Evolutionary conservation across 495 filamentous ascomycete genomes (phyloP).

Genomic region (Pseudevernia furfuracea): DNA sequence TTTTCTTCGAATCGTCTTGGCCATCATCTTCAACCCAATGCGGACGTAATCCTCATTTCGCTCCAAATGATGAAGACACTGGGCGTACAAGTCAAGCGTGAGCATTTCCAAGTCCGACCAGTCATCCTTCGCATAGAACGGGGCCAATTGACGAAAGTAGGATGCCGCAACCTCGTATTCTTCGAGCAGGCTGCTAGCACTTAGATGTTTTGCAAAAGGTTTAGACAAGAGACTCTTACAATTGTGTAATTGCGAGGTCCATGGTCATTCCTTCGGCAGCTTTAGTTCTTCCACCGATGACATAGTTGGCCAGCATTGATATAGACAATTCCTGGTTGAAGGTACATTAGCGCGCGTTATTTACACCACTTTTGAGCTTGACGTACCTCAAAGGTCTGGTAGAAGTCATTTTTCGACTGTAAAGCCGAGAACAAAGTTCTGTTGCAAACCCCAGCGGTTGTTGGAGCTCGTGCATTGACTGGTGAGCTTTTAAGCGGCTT

Average conservation of each 20-base stretch:
- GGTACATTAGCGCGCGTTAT: not conserved
- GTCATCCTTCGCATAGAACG: slow-evolving; percentile 69
- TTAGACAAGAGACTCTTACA: slow-evolving; percentile 36
- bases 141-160: slow-evolving; percentile 73
- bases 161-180: slow-evolving; percentile 68
- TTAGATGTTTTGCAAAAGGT: slow-evolving; percentile 2
- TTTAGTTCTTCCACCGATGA: slow-evolving; percentile 65
- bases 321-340: slow-evolving; percentile 33
- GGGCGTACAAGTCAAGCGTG: slow-evolving; percentile 78
- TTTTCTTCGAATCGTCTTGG: slow-evolving; percentile 50
- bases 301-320: slow-evolving; percentile 48
- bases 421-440: slow-evolving; percentile 44
- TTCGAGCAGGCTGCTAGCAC: slow-evolving; percentile 42
- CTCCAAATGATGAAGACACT: slow-evolving; percentile 70
- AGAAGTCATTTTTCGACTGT: slow-evolving; percentile 42
- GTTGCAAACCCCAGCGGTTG: slow-evolving; percentile 43
- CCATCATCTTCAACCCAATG: slow-evolving; percentile 63
- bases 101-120: slow-evolving; percentile 76
- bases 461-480: slow-evolving; percentile 13
- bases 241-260: slow-evolving; percentile 80
- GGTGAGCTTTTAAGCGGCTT: not conserved
- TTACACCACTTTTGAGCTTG: not conserved
- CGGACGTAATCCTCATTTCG: slow-evolving; percentile 73
- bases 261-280: slow-evolving; percentile 69
- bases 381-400: slow-evolving; percentile 22